Conservation (phyloP, 169 alveolate genomes). For the Ichthyophthirius multifiliis region DNA sequence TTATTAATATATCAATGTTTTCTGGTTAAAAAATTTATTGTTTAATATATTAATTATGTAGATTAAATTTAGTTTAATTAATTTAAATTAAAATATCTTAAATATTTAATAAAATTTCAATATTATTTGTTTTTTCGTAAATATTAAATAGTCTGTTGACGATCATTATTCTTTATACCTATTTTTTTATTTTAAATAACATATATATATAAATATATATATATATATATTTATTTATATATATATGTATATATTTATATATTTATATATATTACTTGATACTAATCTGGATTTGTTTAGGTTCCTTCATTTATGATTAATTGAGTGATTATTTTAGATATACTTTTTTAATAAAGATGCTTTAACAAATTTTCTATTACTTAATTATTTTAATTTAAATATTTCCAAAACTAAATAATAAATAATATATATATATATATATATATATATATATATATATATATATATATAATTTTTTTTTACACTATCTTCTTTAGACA, state of each 20-base stretch:
- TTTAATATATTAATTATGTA: not conserved
- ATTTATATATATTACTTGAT: not conserved
- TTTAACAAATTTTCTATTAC: not conserved
- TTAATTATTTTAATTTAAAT: not conserved
- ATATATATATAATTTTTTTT: not conserved
- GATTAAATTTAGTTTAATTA: not conserved
- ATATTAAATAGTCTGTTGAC: not conserved
- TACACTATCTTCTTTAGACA: not conserved
- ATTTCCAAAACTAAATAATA: not conserved
- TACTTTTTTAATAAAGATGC: not conserved
- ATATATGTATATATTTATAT: not conserved
- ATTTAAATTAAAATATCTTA: not conserved
- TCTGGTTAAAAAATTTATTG: not conserved
- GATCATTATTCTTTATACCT: not conserved
- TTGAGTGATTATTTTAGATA: not conserved
- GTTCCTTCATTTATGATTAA: not conserved
- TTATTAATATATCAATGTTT: not conserved
- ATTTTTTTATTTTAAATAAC: no score
- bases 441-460: not conserved
- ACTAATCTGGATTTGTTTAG: not conserved
- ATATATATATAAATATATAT: no score
- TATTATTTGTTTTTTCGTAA: not conserved
- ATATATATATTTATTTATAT: not conserved
- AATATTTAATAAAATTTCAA: not conserved
- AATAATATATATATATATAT: not conserved